Evolutionary conservation across 179 eudicot species (phyloP).

Genomic region (Beta corolliflora): DNA sequence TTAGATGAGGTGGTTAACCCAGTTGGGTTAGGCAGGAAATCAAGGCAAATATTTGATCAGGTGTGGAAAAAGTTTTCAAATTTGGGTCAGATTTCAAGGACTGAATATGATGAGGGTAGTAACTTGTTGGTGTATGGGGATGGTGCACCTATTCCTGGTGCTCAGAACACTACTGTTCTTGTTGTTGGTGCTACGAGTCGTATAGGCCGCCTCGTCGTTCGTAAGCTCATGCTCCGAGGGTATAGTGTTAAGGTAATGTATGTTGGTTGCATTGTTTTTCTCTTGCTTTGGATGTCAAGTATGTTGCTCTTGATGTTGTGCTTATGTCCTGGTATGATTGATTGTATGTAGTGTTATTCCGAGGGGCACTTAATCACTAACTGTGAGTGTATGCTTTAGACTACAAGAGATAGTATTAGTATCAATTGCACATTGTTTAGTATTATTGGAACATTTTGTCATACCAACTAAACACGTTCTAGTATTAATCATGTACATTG

Average conservation of each 20-base stretch:
- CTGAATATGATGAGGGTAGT: conserved; percentile 49
- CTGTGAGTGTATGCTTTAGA: too few species aligned
- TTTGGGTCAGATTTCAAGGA: conserved; percentile 89
- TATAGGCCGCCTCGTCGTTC: conserved; percentile 87
- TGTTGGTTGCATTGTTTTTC: neutral
- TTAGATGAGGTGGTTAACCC: conserved; percentile 86
- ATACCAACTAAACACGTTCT: too few species aligned
- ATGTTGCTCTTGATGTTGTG: neutral
- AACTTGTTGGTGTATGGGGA: conserved; percentile 52
- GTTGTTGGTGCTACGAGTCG: conserved; percentile 97
- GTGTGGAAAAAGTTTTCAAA: conserved; percentile 90
- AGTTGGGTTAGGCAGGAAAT: conserved; percentile 84
- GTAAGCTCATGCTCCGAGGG: conserved; percentile 97
- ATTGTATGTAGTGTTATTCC: neutral
- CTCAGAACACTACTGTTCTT: conserved; percentile 92
- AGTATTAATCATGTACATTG: too few species aligned
- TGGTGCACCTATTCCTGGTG: conserved; percentile 90
- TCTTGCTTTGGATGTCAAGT: neutral
- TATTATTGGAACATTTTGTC: too few species aligned
- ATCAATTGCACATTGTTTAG: too few species aligned
- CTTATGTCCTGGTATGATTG: neutral
- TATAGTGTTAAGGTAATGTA: conserved; percentile 75
- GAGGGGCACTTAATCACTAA: too few species aligned
- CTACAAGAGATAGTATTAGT: too few species aligned
- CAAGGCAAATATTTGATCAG: conserved; percentile 85